These are phyloP conservation scores for Barbarea vulgaris DNA, from an alignment of 345 rosid genomes.

Conservation along the genomic window DNA sequence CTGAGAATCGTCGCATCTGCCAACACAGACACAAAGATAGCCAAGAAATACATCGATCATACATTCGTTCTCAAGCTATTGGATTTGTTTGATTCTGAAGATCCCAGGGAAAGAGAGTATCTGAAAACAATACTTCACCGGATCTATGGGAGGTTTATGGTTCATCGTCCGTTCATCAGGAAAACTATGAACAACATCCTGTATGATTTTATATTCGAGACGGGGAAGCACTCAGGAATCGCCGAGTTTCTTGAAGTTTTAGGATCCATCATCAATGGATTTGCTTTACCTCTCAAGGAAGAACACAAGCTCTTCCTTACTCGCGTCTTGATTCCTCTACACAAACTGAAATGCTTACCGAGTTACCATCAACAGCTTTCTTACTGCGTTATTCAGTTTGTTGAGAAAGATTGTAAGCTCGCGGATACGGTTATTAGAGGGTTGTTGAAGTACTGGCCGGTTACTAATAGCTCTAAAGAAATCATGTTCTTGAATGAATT, in stretches of 20 bases:
- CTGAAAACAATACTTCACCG: conserved; percentile 86
- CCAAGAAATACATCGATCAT: conserved; percentile 73
- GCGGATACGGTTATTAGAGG: conserved; percentile 79
- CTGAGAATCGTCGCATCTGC: conserved; percentile 78
- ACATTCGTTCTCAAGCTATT: conserved; percentile 66
- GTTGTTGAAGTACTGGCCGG: conserved; percentile 86
- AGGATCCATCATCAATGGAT: conserved; percentile 92
- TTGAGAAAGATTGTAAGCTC: conserved; percentile 90
- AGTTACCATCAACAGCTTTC: conserved; percentile 88
- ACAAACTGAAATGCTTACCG: conserved; percentile 78
- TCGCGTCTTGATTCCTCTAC: conserved; percentile 74
- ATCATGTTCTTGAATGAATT: conserved; percentile 87
- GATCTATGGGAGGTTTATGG: conserved; percentile 92
- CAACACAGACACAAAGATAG: conserved; percentile 75
- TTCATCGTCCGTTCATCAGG: conserved; percentile 88
- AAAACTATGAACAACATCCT: conserved; percentile 82
- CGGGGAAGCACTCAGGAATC: conserved; percentile 82
- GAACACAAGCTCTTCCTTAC: conserved; percentile 88
- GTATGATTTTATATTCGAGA: conserved; percentile 73
- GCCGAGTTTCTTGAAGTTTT: conserved; percentile 88
- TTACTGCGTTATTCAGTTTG: conserved; percentile 81
- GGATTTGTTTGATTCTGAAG: conserved; percentile 89
- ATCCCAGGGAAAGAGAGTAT: conserved; percentile 88
- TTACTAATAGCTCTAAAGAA: conserved; percentile 91
- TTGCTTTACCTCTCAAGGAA: conserved; percentile 91